Percentiles rank a stretch among this genome's conserved stretches.
phyloP scores from a whole-genome alignment of 2,329 filamentous ascomycete genomes.

The Coniella lustricola region DNA sequence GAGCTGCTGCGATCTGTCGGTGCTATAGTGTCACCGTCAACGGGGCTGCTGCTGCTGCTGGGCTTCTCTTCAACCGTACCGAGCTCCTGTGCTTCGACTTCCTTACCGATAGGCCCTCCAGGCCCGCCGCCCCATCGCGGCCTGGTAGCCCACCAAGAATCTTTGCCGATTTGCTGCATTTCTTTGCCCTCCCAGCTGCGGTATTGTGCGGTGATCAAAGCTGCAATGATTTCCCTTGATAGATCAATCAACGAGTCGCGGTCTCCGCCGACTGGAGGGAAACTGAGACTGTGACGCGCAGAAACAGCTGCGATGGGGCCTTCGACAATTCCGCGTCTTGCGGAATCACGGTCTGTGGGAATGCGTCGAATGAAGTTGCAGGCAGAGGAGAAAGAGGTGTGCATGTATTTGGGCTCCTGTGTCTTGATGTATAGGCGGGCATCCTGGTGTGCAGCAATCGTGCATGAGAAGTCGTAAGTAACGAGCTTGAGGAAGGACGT shows the following conservation, averaged over 20 bases:
- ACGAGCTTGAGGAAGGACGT: slow-evolving; percentile 57
- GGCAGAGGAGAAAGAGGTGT: slow-evolving; percentile 51
- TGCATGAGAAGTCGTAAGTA: slow-evolving; percentile 60
- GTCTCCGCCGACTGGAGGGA: slow-evolving; percentile 33
- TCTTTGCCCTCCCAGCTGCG: slow-evolving; percentile 49
- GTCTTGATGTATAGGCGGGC: slow-evolving; percentile 50
- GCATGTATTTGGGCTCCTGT: slow-evolving; percentile 27
- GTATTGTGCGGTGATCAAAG: slow-evolving; percentile 57
- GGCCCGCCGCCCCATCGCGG: slow-evolving; percentile 57
- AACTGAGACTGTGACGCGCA: slow-evolving; percentile 47
- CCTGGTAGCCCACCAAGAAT: slow-evolving; percentile 54
- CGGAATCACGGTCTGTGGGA: slow-evolving; percentile 52
- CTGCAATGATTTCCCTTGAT: slow-evolving; percentile 52
- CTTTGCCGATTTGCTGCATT: slow-evolving; percentile 51
- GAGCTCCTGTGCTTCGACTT: slow-evolving; percentile 37
- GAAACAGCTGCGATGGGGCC: slow-evolving; percentile 57
- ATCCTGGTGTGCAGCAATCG: slow-evolving; percentile 50
- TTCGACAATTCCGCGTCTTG: slow-evolving; percentile 52
- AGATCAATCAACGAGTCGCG: slow-evolving; percentile 57
- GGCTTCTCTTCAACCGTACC: slow-evolving; percentile 38
- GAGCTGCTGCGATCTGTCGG: not conserved
- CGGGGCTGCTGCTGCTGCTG: slow-evolving; percentile 16
- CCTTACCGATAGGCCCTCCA: slow-evolving; percentile 56
- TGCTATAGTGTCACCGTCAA: not conserved
- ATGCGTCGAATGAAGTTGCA: slow-evolving; percentile 55